These are phyloP conservation scores for Chionographis japonica DNA, from an alignment of 106 monocot species.

Conservation along the genomic window DNA sequence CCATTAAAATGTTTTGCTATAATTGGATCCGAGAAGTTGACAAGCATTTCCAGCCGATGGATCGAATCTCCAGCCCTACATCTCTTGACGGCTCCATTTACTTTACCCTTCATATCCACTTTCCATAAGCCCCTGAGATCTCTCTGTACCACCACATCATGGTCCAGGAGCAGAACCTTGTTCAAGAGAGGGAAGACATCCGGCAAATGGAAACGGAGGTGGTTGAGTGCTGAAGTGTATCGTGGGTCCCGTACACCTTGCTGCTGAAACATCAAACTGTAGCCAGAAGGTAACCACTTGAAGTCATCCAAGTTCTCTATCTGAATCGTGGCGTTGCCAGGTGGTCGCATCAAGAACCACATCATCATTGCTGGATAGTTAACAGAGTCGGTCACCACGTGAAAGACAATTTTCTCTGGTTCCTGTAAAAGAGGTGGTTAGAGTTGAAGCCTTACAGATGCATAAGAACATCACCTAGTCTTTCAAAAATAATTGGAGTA, in stretches of 20 bases:
- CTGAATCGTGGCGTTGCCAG: constrained; percentile 49
- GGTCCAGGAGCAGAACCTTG: constrained; percentile 79
- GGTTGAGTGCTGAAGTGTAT: constrained; percentile 69
- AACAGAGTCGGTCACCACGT: constrained; percentile 79
- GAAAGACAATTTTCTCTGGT: constrained; percentile 65
- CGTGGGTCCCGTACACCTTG: constrained; percentile 38
- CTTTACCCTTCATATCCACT: constrained; percentile 64
- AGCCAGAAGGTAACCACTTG: constrained; percentile 45
- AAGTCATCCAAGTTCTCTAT: constrained; percentile 64
- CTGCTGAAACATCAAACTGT: constrained; percentile 41
- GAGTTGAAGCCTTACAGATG: not conserved
- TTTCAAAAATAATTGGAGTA: too few relatives aligned
- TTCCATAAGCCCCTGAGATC: constrained; percentile 66
- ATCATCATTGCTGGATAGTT: constrained; percentile 85
- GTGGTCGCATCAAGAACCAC: constrained; percentile 82
- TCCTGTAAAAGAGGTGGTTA: constrained; percentile 41
- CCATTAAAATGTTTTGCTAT: constrained; percentile 41
- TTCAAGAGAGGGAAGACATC: constrained; percentile 69
- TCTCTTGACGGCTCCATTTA: constrained; percentile 61
- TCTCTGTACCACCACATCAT: constrained; percentile 82
- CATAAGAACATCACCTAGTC: not conserved
- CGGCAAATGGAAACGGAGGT: constrained; percentile 87
- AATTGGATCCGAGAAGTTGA: constrained; percentile 56
- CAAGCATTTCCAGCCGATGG: constrained; percentile 33
- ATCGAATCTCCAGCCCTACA: constrained; percentile 28